phyloP scores from a whole-genome alignment of 2,329 filamentous ascomycete species.

The Scedosporium boydii region DNA sequence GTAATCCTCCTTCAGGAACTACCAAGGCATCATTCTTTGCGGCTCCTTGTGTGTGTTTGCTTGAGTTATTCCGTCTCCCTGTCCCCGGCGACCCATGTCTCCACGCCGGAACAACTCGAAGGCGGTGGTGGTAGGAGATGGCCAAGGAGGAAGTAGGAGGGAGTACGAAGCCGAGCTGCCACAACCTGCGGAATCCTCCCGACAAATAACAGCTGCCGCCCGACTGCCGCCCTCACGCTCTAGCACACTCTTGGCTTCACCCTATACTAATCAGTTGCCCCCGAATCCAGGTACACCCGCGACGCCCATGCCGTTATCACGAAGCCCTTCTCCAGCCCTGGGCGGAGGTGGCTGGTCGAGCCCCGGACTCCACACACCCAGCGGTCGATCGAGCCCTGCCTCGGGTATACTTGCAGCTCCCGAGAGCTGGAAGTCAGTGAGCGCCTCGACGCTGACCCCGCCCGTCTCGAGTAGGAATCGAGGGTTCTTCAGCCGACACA shows the following conservation, averaged over 20 bases:
- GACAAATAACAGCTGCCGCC: not conserved
- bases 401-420: slow-evolving; percentile 49
- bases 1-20: not conserved
- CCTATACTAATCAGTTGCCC: not conserved
- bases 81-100: not conserved
- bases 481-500: slow-evolving; percentile 80
- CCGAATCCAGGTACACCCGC: slow-evolving; percentile 40
- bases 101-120: not conserved
- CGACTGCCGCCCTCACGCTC: not conserved
- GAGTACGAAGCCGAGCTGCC: not conserved
- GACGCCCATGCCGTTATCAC: slow-evolving; percentile 68
- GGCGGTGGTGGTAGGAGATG: not conserved
- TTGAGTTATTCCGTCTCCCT: not conserved
- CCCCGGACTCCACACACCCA: slow-evolving; percentile 62
- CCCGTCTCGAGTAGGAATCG: slow-evolving; percentile 68
- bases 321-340: slow-evolving; percentile 76
- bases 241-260: not conserved
- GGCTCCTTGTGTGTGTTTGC: not conserved
- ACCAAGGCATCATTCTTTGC: not conserved
- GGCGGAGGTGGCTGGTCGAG: slow-evolving; percentile 77
- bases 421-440: not conserved
- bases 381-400: slow-evolving; percentile 59
- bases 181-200: not conserved
- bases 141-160: not conserved
- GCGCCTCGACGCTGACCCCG: slow-evolving; percentile 15